phyloP scores from a whole-genome alignment of 441 rosid genomes.

The Erodium chrysanthum region DNA sequence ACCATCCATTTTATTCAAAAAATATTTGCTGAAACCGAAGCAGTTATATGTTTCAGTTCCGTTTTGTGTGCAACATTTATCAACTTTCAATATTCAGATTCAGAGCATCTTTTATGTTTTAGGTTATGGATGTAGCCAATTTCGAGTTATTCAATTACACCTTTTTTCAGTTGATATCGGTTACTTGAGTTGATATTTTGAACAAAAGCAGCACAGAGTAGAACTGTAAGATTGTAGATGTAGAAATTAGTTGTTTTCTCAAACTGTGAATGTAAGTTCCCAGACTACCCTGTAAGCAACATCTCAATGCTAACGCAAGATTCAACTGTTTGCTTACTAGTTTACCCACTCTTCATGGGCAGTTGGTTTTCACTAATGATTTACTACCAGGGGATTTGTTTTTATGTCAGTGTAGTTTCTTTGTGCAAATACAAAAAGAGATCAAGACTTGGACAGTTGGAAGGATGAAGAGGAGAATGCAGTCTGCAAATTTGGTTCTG shows the following conservation, averaged over 20 bases:
- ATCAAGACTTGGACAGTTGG: conserved; percentile 31
- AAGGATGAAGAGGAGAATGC: conserved; percentile 34
- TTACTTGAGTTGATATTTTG: neutral
- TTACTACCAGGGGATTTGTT: conserved; percentile 65
- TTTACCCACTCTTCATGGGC: conserved; percentile 26
- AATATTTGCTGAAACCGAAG: neutral
- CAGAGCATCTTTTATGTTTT: neutral
- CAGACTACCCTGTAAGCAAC: neutral
- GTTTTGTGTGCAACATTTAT: neutral
- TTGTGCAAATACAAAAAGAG: conserved; percentile 42
- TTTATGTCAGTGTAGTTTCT: conserved; percentile 78
- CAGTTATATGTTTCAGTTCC: neutral
- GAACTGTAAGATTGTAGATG: neutral
- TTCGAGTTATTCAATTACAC: neutral
- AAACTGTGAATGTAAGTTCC: neutral
- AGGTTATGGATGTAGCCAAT: neutral
- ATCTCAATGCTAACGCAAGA: neutral
- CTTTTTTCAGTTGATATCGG: neutral
- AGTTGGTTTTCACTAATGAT: conserved; percentile 61
- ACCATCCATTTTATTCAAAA: neutral
- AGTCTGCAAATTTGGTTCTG: conserved; percentile 36
- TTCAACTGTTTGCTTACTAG: neutral
- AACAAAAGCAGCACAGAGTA: neutral
- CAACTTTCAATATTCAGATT: neutral
- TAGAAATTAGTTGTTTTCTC: neutral